Conservation (phyloP, 192 early-diverging fungal genomes). For the Mortierella alpina region DNA sequence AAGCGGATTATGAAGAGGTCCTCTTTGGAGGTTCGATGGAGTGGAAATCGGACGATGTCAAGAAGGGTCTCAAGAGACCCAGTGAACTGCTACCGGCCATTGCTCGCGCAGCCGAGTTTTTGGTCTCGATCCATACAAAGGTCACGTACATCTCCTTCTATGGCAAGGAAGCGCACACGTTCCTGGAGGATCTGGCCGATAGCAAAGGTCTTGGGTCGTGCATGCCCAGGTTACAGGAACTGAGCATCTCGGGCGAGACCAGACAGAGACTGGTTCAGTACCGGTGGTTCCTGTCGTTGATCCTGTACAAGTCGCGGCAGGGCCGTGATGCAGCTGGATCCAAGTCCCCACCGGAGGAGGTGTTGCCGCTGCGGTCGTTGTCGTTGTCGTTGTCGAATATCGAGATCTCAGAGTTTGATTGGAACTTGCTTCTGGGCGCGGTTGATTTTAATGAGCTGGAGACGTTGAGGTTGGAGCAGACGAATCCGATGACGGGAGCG, state of each 20-base stretch:
- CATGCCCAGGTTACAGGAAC: too few relatives aligned
- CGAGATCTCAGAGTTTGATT: slow-evolving; percentile 1
- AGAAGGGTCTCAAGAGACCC: neutral
- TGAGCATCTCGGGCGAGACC: slow-evolving; percentile 2
- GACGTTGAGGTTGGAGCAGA: neutral
- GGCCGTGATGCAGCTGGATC: too few relatives aligned
- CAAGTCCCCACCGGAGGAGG: neutral
- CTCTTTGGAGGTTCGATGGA: neutral
- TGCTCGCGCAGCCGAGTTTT: slow-evolving; percentile 1
- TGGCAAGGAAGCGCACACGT: too few relatives aligned
- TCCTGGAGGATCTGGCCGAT: too few relatives aligned
- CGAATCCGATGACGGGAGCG: slow-evolving; percentile 8
- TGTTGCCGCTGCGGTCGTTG: neutral
- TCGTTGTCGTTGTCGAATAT: neutral
- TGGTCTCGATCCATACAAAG: slow-evolving; percentile 10
- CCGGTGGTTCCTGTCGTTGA: slow-evolving; percentile 6
- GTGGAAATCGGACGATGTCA: neutral
- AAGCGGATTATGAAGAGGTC: slow-evolving; percentile 15
- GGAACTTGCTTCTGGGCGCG: slow-evolving; percentile 2
- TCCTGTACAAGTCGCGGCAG: slow-evolving; percentile 7
- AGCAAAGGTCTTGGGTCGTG: too few relatives aligned
- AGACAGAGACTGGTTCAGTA: slow-evolving; percentile 5
- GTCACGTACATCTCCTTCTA: too few relatives aligned
- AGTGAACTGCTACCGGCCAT: neutral
- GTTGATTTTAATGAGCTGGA: neutral